Evolutionary conservation across 495 filamentous ascomycete species (phyloP), one percentile per base, ranked within the genome.

Genomic region (Usnea hakonensis): DNA sequence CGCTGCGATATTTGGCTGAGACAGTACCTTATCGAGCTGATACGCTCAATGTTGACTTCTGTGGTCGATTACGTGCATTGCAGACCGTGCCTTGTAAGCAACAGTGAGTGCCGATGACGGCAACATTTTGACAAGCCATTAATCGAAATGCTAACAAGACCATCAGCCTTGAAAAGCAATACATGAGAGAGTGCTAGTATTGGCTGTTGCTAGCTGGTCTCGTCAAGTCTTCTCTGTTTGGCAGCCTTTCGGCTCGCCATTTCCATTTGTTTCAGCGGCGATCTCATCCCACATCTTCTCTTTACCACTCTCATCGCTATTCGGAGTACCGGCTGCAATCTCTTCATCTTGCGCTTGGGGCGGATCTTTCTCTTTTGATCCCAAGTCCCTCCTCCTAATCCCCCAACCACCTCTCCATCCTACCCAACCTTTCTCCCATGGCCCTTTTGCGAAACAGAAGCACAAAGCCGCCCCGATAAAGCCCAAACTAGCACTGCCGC

Each of bases 321-420:
- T 23, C 23, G 40, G 26, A 11, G 17, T 23, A 28, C 30, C 38
- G 26, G 28, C 16, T 53, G 60, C 38, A 10, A 16, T 36, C 7
- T 62, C 60, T 17, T 40, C 23, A 19, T 35, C 43, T 37, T 62
- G 23, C 28, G 41, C 60, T 21, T 57, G 28, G 33, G 21, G 33
- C 8, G 17, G 17, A 7, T 5, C 38, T 48, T 44, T 6, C 30
- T 55, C 26, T 28, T 44, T n/a, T 32, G 50, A 28, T 3, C 38
- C 60, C 30, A 62, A 33, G 6, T 62, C 66, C 55, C 64, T 74
- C 71, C 76, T 69, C 67, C 65, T 59, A 74, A 83, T 65, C 56
- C 68, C 68, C 83, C 85, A 87, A 0, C 89, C 88, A 13, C 87
- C 88, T 17, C 73, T 74, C 90, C 90, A 92, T 0, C 89, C 90